phyloP scores from a whole-genome alignment of 495 filamentous ascomycete species.

The Clavariopsis aquatica region DNA sequence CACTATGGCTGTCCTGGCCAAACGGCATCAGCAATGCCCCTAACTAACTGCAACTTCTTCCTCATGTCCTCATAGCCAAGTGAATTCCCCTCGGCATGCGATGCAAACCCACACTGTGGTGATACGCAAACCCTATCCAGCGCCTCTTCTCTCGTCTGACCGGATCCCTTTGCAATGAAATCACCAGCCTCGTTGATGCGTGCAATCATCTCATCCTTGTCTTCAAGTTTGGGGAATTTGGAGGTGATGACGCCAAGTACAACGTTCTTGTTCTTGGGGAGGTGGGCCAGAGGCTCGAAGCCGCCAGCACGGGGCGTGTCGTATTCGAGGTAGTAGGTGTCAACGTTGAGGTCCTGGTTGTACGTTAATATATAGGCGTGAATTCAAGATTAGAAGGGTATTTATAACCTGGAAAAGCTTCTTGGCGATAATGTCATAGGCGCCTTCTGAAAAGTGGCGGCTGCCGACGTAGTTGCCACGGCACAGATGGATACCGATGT shows the following conservation, averaged over 20 bases:
- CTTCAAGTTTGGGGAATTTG: conserved; percentile 63
- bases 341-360: conserved; percentile 58
- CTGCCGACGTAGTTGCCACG: conserved; percentile 59
- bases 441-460: conserved; percentile 64
- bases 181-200: conserved; percentile 60
- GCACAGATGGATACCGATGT: conserved; percentile 68
- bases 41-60: conserved; percentile 54
- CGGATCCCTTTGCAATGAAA: conserved; percentile 56
- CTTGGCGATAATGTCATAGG: conserved; percentile 67
- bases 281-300: conserved; percentile 63
- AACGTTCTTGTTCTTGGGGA: conserved; percentile 66
- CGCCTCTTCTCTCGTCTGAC: conserved; percentile 48
- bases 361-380: background rate
- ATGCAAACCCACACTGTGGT: conserved; percentile 70
- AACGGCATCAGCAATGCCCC: conserved; percentile 53
- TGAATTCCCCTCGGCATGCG: conserved; percentile 63
- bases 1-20: conserved; percentile 49
- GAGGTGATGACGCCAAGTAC: conserved; percentile 67
- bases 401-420: conserved; percentile 56
- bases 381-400: background rate
- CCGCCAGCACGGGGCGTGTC: conserved; percentile 67
- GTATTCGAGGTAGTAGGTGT: conserved; percentile 70
- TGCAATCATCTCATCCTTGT: conserved; percentile 61
- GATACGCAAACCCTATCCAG: conserved; percentile 64
- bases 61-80: conserved; percentile 61